These are phyloP conservation scores for Penicillium salamii DNA, from an alignment of 495 filamentous ascomycete species.

Conservation along the genomic window DNA sequence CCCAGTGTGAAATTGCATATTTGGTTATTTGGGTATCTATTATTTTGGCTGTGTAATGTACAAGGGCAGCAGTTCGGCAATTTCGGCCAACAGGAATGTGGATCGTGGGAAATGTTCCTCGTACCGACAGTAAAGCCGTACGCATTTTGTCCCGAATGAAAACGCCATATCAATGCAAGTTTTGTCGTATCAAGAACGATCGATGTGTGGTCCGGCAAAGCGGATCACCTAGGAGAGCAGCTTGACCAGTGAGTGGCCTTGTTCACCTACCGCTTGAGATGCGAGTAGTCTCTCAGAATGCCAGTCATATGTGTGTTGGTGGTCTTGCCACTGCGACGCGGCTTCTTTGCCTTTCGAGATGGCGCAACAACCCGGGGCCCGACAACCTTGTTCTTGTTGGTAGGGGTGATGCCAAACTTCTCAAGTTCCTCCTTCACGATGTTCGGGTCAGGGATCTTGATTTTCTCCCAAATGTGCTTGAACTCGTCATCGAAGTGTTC, in stretches of 20 bases:
- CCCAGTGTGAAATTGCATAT: neutral
- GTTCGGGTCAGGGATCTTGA: constrained; percentile 69
- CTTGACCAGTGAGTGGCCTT: no score
- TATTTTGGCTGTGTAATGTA: constrained; percentile 19
- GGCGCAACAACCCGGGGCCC: constrained; percentile 55
- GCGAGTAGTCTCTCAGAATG: constrained; percentile 80
- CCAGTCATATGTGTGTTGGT: constrained; percentile 93
- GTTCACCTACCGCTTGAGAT: constrained; percentile 47
- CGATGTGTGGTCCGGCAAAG: no score
- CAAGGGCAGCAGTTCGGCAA: constrained; percentile 6
- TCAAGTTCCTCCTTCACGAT: constrained; percentile 72
- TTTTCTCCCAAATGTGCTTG: constrained; percentile 74
- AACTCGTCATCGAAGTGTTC: constrained; percentile 81
- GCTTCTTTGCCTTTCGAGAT: constrained; percentile 60
- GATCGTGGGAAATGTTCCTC: neutral
- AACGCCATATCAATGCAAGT: constrained; percentile 17
- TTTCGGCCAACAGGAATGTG: neutral
- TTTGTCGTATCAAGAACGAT: neutral
- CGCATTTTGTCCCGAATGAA: neutral
- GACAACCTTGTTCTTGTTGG: constrained; percentile 68
- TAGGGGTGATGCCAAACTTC: constrained; percentile 71
- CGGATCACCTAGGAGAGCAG: no score
- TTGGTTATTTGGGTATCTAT: constrained; percentile 32
- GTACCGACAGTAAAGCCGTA: neutral
- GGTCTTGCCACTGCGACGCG: constrained; percentile 73